Evolutionary conservation across 257 asterid genomes (phyloP).

Genomic region (Orobanche coerulescens): DNA sequence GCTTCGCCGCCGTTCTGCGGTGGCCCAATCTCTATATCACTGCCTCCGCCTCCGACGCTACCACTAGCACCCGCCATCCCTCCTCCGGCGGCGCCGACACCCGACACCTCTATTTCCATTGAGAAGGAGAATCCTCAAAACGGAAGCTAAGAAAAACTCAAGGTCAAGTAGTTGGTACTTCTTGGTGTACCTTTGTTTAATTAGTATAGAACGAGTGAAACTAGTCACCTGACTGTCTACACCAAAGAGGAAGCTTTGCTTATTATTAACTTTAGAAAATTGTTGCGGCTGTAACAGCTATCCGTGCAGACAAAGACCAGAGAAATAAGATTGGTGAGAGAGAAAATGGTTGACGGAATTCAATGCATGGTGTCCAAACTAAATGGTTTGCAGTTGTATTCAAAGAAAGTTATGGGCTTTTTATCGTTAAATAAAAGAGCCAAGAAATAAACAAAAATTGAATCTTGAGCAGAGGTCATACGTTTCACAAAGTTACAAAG

Average conservation of each 20-base stretch:
- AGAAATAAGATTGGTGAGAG: slow-evolving; percentile 13
- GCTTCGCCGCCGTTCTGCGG: slow-evolving; percentile 46
- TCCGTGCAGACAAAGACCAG: neutral
- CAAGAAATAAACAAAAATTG: neutral
- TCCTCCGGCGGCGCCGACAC: slow-evolving; percentile 14
- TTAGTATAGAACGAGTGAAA: neutral
- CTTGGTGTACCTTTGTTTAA: neutral
- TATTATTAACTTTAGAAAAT: neutral
- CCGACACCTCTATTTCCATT: slow-evolving; percentile 47
- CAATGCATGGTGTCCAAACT: slow-evolving; percentile 41
- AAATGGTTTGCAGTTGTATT: slow-evolving; percentile 43
- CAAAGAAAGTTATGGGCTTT: neutral
- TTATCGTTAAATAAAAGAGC: neutral
- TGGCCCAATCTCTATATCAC: slow-evolving; percentile 35
- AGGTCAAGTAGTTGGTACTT: slow-evolving; percentile 7
- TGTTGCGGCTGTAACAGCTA: neutral
- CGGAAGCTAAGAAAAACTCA: neutral
- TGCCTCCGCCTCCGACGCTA: slow-evolving; percentile 2
- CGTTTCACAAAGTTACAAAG: neutral
- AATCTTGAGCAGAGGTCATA: neutral
- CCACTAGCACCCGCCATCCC: slow-evolving; percentile 14
- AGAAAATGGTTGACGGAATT: slow-evolving; percentile 13
- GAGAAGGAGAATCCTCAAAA: neutral
- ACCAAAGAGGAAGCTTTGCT: neutral
- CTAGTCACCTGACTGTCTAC: too few relatives aligned